Evolutionary conservation across 176 grass and related monocot species (phyloP).

Genomic region (Lolium perenne): DNA sequence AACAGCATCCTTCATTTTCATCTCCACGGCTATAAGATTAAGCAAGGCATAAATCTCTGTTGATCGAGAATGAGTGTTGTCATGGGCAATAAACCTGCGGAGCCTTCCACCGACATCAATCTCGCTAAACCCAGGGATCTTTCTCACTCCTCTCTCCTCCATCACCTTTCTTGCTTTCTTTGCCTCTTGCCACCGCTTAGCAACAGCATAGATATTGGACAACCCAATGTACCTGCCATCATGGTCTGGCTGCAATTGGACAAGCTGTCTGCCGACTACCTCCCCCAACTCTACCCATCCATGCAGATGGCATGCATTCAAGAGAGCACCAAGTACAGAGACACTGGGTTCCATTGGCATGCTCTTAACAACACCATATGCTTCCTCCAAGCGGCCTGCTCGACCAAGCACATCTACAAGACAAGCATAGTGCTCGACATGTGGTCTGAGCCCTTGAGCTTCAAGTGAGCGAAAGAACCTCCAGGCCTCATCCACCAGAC

Average conservation of each 20-base stretch:
- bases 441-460: conserved; percentile 55
- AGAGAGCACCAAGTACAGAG: conserved; percentile 66
- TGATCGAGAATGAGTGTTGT: conserved; percentile 52
- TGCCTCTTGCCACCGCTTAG: conserved; percentile 66
- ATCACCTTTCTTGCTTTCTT: conserved; percentile 62
- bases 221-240: conserved; percentile 77
- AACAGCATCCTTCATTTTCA: conserved; percentile 59
- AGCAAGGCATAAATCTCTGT: conserved; percentile 63
- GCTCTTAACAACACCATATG: conserved; percentile 49
- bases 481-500: conserved; percentile 68
- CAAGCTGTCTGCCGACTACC: conserved; percentile 62
- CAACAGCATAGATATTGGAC: conserved; percentile 72
- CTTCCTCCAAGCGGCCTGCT: conserved; percentile 63
- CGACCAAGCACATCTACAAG: conserved; percentile 75
- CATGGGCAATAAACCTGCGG: conserved; percentile 60
- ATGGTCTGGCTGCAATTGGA: conserved; percentile 66
- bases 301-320: conserved; percentile 58
- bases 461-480: conserved; percentile 57
- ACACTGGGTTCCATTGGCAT: conserved; percentile 70
- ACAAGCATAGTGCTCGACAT: conserved; percentile 71
- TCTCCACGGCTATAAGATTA: conserved; percentile 52
- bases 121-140: conserved; percentile 69
- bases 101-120: conserved; percentile 55
- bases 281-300: conserved; percentile 75
- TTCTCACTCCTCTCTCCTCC: conserved; percentile 68